phyloP scores from a whole-genome alignment of 768 basidiomycete species.

The Auriscalpium orientale region DNA sequence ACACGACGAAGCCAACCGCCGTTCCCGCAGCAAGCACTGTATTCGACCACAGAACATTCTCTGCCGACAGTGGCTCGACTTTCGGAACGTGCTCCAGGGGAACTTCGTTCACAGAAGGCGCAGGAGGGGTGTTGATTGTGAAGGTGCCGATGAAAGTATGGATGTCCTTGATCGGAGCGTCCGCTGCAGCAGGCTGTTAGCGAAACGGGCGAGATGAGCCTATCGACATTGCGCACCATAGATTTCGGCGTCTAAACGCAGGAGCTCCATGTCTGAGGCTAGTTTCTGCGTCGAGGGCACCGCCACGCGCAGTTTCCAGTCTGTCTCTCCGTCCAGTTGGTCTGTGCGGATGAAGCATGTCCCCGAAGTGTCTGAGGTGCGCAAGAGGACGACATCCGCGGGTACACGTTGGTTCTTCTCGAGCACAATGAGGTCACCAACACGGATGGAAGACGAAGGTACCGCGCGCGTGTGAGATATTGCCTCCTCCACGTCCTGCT shows the following conservation, averaged over 20 bases:
- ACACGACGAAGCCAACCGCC: conserved; percentile 87
- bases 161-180: conserved; percentile 94
- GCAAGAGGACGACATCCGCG: conserved; percentile 84
- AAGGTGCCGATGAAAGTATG: conserved; percentile 93
- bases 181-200: conserved; percentile 44
- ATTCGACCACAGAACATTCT: conserved; percentile 96
- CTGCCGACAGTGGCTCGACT: conserved; percentile 84
- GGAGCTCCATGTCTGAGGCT: conserved; percentile 43
- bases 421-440: conserved; percentile 84
- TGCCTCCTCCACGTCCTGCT: conserved; percentile 15
- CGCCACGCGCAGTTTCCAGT: conserved; percentile 95
- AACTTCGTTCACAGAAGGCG: conserved; percentile 26
- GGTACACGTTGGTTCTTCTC: conserved; percentile 98
- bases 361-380: conserved; percentile 82
- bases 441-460: conserved; percentile 80
- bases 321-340: conserved; percentile 97
- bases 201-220: not conserved
- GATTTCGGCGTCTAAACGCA: conserved; percentile 74
- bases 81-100: conserved; percentile 34
- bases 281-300: conserved; percentile 78
- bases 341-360: conserved; percentile 98
- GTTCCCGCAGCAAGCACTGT: conserved; percentile 95
- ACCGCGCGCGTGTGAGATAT: conserved; percentile 55
- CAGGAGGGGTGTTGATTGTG: conserved; percentile 52
- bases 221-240: conserved; percentile 53